phyloP scores from a whole-genome alignment of 768 basidiomycete genomes.

The Leccinum longicurvipes region DNA sequence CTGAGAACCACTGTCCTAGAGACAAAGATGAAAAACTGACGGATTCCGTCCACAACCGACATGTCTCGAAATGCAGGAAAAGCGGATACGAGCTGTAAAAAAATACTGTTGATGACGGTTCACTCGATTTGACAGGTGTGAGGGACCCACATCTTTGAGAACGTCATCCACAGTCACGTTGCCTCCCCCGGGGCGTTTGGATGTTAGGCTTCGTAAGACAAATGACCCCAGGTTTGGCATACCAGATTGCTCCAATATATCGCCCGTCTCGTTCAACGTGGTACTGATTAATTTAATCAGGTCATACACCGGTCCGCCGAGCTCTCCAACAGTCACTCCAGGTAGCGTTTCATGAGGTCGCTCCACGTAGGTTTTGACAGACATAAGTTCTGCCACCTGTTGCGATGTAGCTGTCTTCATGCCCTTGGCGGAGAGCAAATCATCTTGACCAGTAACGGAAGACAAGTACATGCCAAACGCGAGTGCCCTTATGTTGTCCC shows the following conservation, averaged over 20 bases:
- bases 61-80: slow-evolving; percentile 85
- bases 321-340: slow-evolving; percentile 70
- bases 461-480: slow-evolving; percentile 70
- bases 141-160: slow-evolving; percentile 55
- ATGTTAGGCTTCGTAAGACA: slow-evolving; percentile 63
- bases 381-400: slow-evolving; percentile 71
- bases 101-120: slow-evolving; percentile 4
- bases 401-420: slow-evolving; percentile 51
- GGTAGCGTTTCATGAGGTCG: slow-evolving; percentile 63
- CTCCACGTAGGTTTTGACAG: slow-evolving; percentile 68
- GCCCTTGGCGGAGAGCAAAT: slow-evolving; percentile 65
- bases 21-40: slow-evolving; percentile 36
- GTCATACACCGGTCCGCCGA: slow-evolving; percentile 71
- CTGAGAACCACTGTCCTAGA: not conserved
- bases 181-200: slow-evolving; percentile 29
- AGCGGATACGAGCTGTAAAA: slow-evolving; percentile 61
- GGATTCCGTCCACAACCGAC: slow-evolving; percentile 57
- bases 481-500: slow-evolving; percentile 77
- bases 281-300: slow-evolving; percentile 63
- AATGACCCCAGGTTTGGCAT: slow-evolving; percentile 73
- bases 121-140: not conserved
- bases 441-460: slow-evolving; percentile 49
- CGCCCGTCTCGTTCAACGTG: slow-evolving; percentile 72
- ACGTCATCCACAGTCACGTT: slow-evolving; percentile 51
- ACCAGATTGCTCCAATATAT: slow-evolving; percentile 53